Percentiles rank a stretch among this genome's conserved stretches.
Evolutionary conservation across 495 filamentous ascomycete genomes (phyloP).

Genomic region (Pyrenula massariospora): DNA sequence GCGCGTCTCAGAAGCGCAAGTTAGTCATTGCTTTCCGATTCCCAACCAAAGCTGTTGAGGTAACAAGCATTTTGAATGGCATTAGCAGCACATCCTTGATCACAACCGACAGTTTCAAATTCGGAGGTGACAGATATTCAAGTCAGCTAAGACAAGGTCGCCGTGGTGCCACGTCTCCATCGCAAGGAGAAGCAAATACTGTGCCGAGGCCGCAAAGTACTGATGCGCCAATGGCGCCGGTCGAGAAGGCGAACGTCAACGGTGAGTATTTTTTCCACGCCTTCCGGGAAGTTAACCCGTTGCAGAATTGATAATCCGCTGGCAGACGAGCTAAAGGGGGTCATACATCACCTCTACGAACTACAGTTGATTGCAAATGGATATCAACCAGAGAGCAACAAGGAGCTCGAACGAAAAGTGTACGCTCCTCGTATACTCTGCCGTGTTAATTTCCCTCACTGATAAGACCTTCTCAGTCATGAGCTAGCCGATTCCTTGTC

Average conservation of each 20-base stretch:
- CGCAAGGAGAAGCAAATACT: neutral
- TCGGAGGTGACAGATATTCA: neutral
- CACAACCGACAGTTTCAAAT: neutral
- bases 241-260: slow-evolving; percentile 35
- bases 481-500: slow-evolving; percentile 20
- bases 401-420: slow-evolving; percentile 52
- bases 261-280: slow-evolving; percentile 19
- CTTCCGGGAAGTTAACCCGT: neutral
- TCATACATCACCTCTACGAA: slow-evolving; percentile 82
- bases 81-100: neutral
- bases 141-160: neutral
- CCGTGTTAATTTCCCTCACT: neutral
- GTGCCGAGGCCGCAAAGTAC: neutral
- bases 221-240: slow-evolving; percentile 26
- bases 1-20: neutral
- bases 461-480: neutral
- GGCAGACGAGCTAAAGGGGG: slow-evolving; percentile 34
- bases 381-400: slow-evolving; percentile 45
- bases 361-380: slow-evolving; percentile 66
- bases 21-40: neutral
- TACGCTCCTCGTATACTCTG: slow-evolving; percentile 18
- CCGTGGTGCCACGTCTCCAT: neutral
- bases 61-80: neutral
- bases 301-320: neutral
- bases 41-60: neutral